Evolutionary conservation across 768 basidiomycete genomes (phyloP).

Genomic region (Daedalea quercina): DNA sequence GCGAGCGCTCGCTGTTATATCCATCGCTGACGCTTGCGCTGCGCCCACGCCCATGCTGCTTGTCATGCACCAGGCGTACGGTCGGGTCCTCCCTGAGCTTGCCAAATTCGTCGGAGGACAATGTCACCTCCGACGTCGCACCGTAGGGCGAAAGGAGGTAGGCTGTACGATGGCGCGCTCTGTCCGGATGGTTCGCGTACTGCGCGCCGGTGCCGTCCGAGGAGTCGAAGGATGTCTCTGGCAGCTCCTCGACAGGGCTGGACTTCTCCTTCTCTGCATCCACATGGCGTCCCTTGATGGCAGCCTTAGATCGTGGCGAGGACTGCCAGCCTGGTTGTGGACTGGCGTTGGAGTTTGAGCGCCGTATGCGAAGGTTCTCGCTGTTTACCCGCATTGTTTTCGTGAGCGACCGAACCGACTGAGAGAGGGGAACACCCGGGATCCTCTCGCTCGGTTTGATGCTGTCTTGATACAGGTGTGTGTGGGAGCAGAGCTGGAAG

Average conservation of each 20-base stretch:
- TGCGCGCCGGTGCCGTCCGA: background rate
- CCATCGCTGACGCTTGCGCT: constrained; percentile 1
- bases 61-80: constrained; percentile 13
- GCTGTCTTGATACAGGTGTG: constrained; percentile 52
- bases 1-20: background rate
- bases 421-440: constrained; percentile 4
- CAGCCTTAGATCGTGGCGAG: constrained; percentile 6
- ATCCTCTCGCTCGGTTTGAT: constrained; percentile 13
- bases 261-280: constrained; percentile 3
- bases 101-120: constrained; percentile 3
- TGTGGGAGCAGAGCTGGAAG: constrained; percentile 79
- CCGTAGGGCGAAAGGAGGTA: constrained; percentile 10
- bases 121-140: constrained; percentile 10
- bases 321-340: constrained; percentile 2
- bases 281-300: too few relatives aligned
- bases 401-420: constrained; percentile 12
- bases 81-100: constrained; percentile 8
- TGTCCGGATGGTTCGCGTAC: background rate
- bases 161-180: background rate
- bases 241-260: constrained; percentile 9
- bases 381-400: constrained; percentile 13
- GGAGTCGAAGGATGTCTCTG: constrained; percentile 11
- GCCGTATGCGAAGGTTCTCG: constrained; percentile 3
- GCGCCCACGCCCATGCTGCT: constrained; percentile 4
- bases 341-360: background rate